phyloP scores from a whole-genome alignment of 352 stramenopile species.

The Phytophthora podocarpi region DNA sequence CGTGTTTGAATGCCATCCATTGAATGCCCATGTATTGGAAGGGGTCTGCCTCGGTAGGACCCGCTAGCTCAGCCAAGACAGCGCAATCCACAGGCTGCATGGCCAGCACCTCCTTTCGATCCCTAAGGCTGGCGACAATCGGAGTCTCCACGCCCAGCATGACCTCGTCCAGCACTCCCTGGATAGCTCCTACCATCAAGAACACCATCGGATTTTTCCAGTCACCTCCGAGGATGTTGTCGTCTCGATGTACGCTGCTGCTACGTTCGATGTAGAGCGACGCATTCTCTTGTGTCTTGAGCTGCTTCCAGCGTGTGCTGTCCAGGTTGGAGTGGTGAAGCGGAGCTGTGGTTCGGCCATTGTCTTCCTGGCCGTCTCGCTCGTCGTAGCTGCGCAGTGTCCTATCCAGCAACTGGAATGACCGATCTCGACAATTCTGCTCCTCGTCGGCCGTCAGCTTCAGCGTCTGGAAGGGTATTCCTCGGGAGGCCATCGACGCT shows the following conservation, averaged over 20 bases:
- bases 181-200: slow-evolving; percentile 25
- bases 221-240: slow-evolving; percentile 25
- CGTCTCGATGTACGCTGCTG: slow-evolving; percentile 22
- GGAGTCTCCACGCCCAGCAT: slow-evolving; percentile 38
- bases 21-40: slow-evolving; percentile 46
- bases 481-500: slow-evolving; percentile 5
- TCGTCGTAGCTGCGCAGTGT: slow-evolving; percentile 39
- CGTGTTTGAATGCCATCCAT: slow-evolving; percentile 37
- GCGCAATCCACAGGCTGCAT: slow-evolving; percentile 29
- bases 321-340: slow-evolving; percentile 27
- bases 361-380: slow-evolving; percentile 24
- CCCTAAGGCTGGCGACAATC: slow-evolving; percentile 23
- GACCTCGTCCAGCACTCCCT: slow-evolving; percentile 28
- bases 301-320: slow-evolving; percentile 37
- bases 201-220: slow-evolving; percentile 38
- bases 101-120: slow-evolving; percentile 31
- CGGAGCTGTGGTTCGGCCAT: background rate
- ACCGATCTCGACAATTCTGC: slow-evolving; percentile 30
- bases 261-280: slow-evolving; percentile 37
- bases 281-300: slow-evolving; percentile 31
- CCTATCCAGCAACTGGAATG: slow-evolving; percentile 36
- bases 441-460: slow-evolving; percentile 28
- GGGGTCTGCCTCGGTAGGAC: slow-evolving; percentile 33
- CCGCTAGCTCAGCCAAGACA: slow-evolving; percentile 39
- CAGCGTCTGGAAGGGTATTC: slow-evolving; percentile 22